A percentile compares a stretch with the other conserved stretches of the same genome.
Evolutionary conservation across 1,284 basidiomycete species (phyloP).

Genomic region (Neonothopanus nambi): DNA sequence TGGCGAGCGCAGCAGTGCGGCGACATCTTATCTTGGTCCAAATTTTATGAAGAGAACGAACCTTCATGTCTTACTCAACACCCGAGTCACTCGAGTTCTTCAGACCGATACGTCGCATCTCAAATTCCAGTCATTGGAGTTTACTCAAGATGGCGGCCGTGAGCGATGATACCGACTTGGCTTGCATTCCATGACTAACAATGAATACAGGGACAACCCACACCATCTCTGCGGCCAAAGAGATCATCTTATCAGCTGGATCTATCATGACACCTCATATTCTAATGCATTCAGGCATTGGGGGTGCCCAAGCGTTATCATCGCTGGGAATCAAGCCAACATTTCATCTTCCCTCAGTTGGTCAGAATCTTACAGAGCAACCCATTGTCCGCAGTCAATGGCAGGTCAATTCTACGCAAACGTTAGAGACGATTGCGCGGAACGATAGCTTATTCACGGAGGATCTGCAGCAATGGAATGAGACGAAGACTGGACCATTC

Average conservation of each 20-base stretch:
- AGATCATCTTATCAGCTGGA: constrained; percentile 31
- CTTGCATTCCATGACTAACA: not conserved
- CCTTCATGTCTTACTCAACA: constrained; percentile 33
- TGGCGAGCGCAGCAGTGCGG: constrained; percentile 33
- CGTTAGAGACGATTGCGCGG: constrained; percentile 23
- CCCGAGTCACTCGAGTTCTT: constrained; percentile 16
- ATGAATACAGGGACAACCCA: constrained; percentile 3
- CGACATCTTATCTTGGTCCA: constrained; percentile 35
- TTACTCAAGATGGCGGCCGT: constrained; percentile 23
- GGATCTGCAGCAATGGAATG: constrained; percentile 23
- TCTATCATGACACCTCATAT: constrained; percentile 28
- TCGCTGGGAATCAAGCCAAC: constrained; percentile 27
- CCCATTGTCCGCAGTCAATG: constrained; percentile 24
- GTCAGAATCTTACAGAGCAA: constrained; percentile 40
- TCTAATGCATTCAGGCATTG: constrained; percentile 36
- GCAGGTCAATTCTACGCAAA: constrained; percentile 24
- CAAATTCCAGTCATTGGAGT: constrained; percentile 11
- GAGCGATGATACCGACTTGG: constrained; percentile 6
- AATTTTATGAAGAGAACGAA: constrained; percentile 34
- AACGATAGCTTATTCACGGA: constrained; percentile 21
- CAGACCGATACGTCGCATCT: not conserved
- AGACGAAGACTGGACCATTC: constrained; percentile 24
- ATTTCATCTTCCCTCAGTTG: constrained; percentile 31
- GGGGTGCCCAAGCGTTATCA: constrained; percentile 25
- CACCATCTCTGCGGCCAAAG: constrained; percentile 19